Evolutionary conservation across 1,139 yeast genomes (phyloP).

Genomic region (Pichia sp.): DNA sequence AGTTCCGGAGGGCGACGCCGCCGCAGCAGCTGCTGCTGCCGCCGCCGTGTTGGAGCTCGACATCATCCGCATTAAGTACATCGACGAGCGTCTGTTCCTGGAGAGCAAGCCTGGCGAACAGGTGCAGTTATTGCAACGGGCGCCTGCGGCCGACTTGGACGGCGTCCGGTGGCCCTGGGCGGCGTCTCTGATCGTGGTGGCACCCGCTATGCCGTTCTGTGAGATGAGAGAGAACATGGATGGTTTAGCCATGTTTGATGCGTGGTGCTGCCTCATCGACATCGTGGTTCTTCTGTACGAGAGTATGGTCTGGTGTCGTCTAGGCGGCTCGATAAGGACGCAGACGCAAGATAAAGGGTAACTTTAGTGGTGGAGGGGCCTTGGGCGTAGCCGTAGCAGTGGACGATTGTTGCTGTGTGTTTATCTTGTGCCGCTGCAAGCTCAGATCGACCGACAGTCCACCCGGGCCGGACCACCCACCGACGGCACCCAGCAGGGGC

Average conservation of each 20-base stretch:
- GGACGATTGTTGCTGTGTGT: too few species aligned
- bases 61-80: conserved; percentile 35
- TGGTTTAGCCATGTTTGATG: conserved; percentile 23
- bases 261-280: conserved; percentile 7
- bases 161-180: conserved; percentile 20
- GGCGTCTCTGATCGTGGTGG: conserved; percentile 29
- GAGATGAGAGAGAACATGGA: conserved; percentile 34
- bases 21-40: not conserved
- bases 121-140: conserved; percentile 68
- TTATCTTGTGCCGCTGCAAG: too few species aligned
- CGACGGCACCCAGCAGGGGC: not conserved
- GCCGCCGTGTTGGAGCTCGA: conserved; percentile 7
- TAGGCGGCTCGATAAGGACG: too few species aligned
- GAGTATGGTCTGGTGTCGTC: too few species aligned
- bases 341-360: too few species aligned
- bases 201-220: conserved; percentile 32
- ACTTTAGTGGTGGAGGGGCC: too few species aligned
- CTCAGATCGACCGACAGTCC: too few species aligned
- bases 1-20: conserved; percentile 2
- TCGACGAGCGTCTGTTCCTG: conserved; percentile 47
- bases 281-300: not conserved
- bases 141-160: conserved; percentile 20
- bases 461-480: too few species aligned
- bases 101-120: conserved; percentile 78
- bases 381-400: too few species aligned